phyloP scores from a whole-genome alignment of 139 green algal genomes.

The Coccomyxa sp. region DNA sequence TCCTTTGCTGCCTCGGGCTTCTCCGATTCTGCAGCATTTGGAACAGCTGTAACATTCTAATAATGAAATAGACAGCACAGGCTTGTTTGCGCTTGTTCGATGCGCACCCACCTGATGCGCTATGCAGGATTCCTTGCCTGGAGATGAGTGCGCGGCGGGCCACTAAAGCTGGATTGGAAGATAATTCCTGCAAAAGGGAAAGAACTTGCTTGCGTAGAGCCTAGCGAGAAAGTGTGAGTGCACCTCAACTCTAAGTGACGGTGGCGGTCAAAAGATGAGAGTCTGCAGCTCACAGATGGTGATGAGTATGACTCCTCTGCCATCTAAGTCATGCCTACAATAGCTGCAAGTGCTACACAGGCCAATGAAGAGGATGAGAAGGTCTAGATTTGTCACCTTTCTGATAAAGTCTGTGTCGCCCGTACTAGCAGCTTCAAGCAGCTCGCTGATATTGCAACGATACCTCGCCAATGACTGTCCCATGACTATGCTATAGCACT shows the following conservation, averaged over 20 bases:
- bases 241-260: neutral
- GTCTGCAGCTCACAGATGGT: neutral
- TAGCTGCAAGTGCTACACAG: neutral
- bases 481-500: neutral
- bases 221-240: neutral
- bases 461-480: neutral
- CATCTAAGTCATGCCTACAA: neutral
- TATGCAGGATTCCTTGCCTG: neutral
- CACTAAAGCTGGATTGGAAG: neutral
- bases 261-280: too few species aligned
- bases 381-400: neutral
- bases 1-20: neutral
- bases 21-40: neutral
- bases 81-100: neutral
- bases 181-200: neutral
- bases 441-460: neutral
- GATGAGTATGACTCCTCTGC: neutral
- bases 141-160: neutral
- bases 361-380: neutral
- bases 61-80: neutral
- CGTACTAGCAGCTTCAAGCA: neutral
- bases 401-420: neutral
- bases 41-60: neutral
- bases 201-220: neutral
- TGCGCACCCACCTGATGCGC: neutral